Evolutionary conservation across 768 basidiomycete species (phyloP).

Genomic region (Tulasnella sp.): DNA sequence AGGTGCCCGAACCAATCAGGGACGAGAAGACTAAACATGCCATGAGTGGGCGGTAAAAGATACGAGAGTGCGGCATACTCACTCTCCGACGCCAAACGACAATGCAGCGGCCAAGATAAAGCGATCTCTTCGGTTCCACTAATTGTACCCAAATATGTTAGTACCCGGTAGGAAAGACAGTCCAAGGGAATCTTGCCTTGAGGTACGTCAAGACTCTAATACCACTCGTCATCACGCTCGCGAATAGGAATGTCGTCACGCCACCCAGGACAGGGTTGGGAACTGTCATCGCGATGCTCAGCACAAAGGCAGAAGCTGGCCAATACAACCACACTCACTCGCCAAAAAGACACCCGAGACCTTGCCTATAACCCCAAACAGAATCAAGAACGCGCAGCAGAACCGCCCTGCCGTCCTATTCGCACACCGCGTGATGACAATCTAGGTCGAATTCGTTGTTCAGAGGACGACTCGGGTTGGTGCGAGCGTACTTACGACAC

Average conservation of each 20-base stretch:
- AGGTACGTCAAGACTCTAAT: constrained; percentile 52
- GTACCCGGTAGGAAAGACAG: constrained; percentile 6
- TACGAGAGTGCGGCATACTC: constrained; percentile 21
- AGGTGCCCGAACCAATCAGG: constrained; percentile 53
- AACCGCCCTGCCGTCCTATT: constrained; percentile 65
- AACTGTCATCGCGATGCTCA: constrained; percentile 29
- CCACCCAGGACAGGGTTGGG: constrained; percentile 74
- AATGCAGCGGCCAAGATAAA: constrained; percentile 25
- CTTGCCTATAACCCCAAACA: constrained; percentile 72
- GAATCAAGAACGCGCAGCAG: constrained; percentile 67
- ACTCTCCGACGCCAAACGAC: constrained; percentile 27
- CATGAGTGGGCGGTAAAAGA: constrained; percentile 30
- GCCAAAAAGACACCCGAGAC: constrained; percentile 73
- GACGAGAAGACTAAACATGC: constrained; percentile 54
- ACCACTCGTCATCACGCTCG: constrained; percentile 58
- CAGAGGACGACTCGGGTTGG: background rate
- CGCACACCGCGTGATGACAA: constrained; percentile 74
- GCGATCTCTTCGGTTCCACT: constrained; percentile 38
- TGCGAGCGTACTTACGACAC: constrained; percentile 30
- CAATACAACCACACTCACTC: constrained; percentile 30
- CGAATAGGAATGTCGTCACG: constrained; percentile 79
- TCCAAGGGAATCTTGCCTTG: constrained; percentile 13
- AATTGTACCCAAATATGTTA: background rate
- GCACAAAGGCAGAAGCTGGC: background rate
- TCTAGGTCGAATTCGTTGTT: constrained; percentile 22